Evolutionary conservation across 2,329 filamentous ascomycete species (phyloP).

Genomic region (Colletotrichum somersetense): DNA sequence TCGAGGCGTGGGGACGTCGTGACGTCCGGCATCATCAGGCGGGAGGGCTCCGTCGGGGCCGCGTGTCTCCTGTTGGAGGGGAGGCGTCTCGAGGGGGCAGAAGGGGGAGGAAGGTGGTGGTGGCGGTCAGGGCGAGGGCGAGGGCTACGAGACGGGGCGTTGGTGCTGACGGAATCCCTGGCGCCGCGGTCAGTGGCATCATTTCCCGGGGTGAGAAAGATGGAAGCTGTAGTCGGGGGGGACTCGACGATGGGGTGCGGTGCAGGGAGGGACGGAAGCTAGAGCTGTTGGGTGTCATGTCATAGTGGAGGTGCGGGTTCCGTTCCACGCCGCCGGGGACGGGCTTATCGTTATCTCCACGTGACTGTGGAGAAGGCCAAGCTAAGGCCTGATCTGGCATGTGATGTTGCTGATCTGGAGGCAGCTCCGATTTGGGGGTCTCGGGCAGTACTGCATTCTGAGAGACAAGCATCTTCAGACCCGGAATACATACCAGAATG

Average conservation of each 20-base stretch:
- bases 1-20: slow-evolving; percentile 28
- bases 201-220: slow-evolving; percentile 11
- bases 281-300: slow-evolving; percentile 35
- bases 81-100: not conserved
- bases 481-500: not conserved
- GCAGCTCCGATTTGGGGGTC: slow-evolving; percentile 1
- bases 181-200: slow-evolving; percentile 35
- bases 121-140: not conserved
- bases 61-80: not conserved
- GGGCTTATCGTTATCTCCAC: slow-evolving; percentile 41
- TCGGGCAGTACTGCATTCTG: not conserved
- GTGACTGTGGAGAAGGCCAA: slow-evolving; percentile 21
- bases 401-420: slow-evolving; percentile 9
- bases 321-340: slow-evolving; percentile 23
- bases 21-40: slow-evolving; percentile 39
- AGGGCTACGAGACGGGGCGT: not conserved
- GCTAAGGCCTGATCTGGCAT: slow-evolving; percentile 25
- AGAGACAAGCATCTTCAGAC: not conserved
- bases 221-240: slow-evolving; percentile 9
- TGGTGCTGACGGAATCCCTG: slow-evolving; percentile 1
- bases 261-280: slow-evolving; percentile 33
- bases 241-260: slow-evolving; percentile 32
- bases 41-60: slow-evolving; percentile 12
- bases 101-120: not conserved
- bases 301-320: slow-evolving; percentile 37